Evolutionary conservation across 108 stramenopile genomes (phyloP).

Genomic region (Skeletonema tropicum): DNA sequence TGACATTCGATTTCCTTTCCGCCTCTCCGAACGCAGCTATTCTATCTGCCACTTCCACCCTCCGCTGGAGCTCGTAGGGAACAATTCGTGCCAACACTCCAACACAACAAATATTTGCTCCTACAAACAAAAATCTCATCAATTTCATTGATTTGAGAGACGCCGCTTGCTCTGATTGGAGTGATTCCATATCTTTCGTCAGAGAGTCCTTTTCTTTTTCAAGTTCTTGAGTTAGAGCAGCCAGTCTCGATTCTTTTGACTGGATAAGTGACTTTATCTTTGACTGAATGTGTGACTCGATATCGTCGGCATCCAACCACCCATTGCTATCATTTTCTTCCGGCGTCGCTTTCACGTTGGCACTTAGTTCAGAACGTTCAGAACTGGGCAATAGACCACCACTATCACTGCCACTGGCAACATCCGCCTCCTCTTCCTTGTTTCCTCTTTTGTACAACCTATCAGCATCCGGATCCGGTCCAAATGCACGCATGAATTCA

Average conservation of each 20-base stretch:
- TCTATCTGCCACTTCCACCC: neutral
- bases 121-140: neutral
- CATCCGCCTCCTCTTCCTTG: neutral
- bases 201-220: conserved; percentile 30
- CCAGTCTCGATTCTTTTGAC: conserved; percentile 24
- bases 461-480: conserved; percentile 10
- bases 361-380: neutral
- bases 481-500: conserved; percentile 22
- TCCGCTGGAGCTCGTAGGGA: conserved; percentile 12
- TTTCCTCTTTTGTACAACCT: neutral
- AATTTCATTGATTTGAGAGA: neutral
- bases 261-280: conserved; percentile 9
- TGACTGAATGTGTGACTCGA: neutral
- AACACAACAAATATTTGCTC: neutral
- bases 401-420: neutral
- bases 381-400: neutral
- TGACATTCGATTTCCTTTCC: conserved; percentile 9
- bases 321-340: neutral
- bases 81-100: neutral
- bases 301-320: conserved; percentile 17
- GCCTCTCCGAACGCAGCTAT: conserved; percentile 10
- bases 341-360: neutral
- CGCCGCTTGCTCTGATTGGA: neutral
- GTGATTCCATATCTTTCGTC: conserved; percentile 12
- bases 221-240: conserved; percentile 37